A percentile compares a stretch with the other conserved stretches of the same genome.
phyloP scores from a whole-genome alignment of 495 filamentous ascomycete genomes.

The Parachaetomium inaequale region DNA sequence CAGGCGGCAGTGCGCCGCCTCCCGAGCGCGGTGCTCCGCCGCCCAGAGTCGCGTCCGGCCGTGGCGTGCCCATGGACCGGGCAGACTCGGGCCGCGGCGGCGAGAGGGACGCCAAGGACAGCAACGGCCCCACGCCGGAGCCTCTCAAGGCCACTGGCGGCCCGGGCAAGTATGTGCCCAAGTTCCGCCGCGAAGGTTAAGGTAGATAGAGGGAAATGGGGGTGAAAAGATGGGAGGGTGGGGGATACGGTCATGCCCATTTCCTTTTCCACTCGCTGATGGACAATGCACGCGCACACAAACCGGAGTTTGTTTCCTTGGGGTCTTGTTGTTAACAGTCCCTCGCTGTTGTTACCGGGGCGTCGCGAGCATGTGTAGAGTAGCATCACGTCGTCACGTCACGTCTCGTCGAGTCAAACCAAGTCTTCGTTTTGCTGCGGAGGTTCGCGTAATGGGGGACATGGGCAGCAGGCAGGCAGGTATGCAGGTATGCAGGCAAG shows the following conservation, averaged over 20 bases:
- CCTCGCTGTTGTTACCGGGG: background rate
- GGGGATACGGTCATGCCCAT: background rate
- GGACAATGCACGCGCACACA: background rate
- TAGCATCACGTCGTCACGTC: slow-evolving; percentile 5
- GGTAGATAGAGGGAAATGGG: background rate
- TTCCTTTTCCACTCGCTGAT: slow-evolving; percentile 11
- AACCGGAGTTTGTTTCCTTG: background rate
- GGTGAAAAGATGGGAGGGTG: background rate
- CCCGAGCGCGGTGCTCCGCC: slow-evolving; percentile 26
- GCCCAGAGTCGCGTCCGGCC: slow-evolving; percentile 26
- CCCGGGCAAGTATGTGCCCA: slow-evolving; percentile 47
- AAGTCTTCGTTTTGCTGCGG: background rate
- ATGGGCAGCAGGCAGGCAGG: no score
- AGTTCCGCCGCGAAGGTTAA: slow-evolving; percentile 32
- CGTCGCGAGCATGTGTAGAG: background rate
- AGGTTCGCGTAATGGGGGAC: background rate
- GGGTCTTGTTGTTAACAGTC: background rate
- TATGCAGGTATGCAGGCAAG: no score
- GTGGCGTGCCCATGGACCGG: slow-evolving; percentile 32
- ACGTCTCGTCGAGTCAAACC: background rate
- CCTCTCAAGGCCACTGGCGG: slow-evolving; percentile 42
- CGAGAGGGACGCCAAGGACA: slow-evolving; percentile 11
- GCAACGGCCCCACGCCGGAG: slow-evolving; percentile 34
- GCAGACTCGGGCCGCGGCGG: slow-evolving; percentile 32
- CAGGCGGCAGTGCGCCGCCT: slow-evolving; percentile 16